Evolutionary conservation across 495 filamentous ascomycete species (phyloP).

Genomic region (Aspergillus haitiensis): DNA sequence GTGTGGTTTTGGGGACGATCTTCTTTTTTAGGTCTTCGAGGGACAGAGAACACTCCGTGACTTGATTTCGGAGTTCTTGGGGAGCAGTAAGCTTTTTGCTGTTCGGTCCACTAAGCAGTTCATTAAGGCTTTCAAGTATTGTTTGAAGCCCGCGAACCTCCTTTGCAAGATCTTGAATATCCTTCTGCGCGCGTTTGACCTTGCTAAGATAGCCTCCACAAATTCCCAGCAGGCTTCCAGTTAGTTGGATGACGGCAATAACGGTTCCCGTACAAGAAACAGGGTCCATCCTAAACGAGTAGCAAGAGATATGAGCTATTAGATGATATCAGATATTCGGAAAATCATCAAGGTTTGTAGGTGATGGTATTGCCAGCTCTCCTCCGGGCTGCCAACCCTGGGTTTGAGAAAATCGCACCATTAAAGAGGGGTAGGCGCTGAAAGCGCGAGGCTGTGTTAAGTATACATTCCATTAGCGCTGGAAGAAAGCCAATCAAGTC

Average conservation of each 20-base stretch:
- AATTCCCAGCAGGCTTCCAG: constrained; percentile 28
- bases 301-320: neutral
- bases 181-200: constrained; percentile 33
- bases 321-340: no score
- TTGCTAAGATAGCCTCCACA: constrained; percentile 32
- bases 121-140: constrained; percentile 17
- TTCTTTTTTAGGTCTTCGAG: neutral
- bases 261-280: constrained; percentile 34
- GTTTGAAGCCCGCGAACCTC: constrained; percentile 26
- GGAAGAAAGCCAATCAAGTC: no score
- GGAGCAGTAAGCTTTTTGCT: neutral
- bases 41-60: neutral
- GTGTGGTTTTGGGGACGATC: constrained; percentile 2
- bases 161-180: constrained; percentile 32
- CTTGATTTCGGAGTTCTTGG: neutral
- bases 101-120: neutral
- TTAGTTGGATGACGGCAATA: constrained; percentile 38
- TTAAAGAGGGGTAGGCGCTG: constrained; percentile 1
- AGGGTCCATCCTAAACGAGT: constrained; percentile 25
- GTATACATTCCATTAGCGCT: no score
- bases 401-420: neutral
- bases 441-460: constrained; percentile 18
- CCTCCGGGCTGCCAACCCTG: no score
- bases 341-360: neutral
- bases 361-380: neutral